Evolutionary conservation across 768 basidiomycete genomes (phyloP).

Genomic region (Psilocybe cyanescens): DNA sequence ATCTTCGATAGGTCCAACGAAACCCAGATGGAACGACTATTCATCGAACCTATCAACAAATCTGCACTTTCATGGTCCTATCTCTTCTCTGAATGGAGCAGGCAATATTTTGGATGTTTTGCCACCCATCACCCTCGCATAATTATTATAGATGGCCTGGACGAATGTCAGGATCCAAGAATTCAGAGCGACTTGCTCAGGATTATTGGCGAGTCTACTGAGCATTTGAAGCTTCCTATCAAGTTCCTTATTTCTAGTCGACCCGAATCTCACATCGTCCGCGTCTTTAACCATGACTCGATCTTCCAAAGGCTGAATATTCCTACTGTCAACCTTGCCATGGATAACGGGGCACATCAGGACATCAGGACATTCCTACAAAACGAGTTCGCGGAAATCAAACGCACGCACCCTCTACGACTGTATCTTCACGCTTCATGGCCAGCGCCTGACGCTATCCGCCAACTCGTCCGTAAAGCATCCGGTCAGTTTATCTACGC

Average conservation of each 20-base stretch:
- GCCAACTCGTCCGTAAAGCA: conserved; percentile 15
- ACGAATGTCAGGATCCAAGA: conserved; percentile 17
- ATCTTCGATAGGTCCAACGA: conserved; percentile 13
- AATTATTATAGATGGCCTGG: conserved; percentile 21
- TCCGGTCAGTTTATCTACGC: conserved; percentile 27
- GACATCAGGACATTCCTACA: conserved; percentile 18
- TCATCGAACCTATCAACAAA: conserved; percentile 16
- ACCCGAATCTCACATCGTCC: conserved; percentile 20
- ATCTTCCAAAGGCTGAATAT: neutral
- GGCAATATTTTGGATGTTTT: conserved; percentile 4
- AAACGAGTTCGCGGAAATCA: conserved; percentile 14
- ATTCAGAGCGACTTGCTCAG: conserved; percentile 11
- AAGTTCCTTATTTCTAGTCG: conserved; percentile 23
- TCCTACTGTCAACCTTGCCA: conserved; percentile 6
- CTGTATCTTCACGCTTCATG: conserved; percentile 13
- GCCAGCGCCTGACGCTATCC: conserved; percentile 13
- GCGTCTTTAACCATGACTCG: conserved; percentile 10
- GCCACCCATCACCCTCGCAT: conserved; percentile 6
- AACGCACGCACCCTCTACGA: conserved; percentile 11
- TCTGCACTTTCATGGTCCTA: neutral
- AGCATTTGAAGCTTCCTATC: conserved; percentile 10
- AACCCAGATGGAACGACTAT: conserved; percentile 13
- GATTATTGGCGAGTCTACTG: conserved; percentile 6
- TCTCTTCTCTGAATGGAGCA: neutral
- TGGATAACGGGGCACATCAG: conserved; percentile 5